Evolutionary conservation across 2,329 filamentous ascomycete species (phyloP), one percentile per base, ranked within the genome.

Genomic region (Dactylellina parvicollis): DNA sequence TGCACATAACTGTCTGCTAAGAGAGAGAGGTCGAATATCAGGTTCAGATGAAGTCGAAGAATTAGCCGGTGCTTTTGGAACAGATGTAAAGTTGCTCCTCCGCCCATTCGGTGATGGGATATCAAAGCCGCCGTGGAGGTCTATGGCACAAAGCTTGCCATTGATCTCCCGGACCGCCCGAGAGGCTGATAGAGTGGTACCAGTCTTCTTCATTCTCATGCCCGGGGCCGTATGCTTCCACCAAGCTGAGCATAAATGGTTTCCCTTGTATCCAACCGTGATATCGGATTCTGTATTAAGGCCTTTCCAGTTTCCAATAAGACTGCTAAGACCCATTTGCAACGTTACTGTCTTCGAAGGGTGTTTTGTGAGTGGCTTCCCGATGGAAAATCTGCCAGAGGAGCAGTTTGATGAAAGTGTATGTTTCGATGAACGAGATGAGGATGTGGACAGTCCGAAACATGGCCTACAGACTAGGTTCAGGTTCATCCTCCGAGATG

Each of bases 331-430:
- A 59, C 44, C 20, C 62, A 59, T 67, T 59, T 22, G 14, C 50
- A 14, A 20, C 34, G 22, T 67, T n/a, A 16, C 16, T 42, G 16
- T 59, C 42, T 26, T 65, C 57, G 34, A 52, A 65, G 4, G 57
- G 57, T 3, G 44, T 57, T n/a, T 72, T 72, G n/a, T 46, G 57
- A 4, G 67, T 72, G 28, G 42, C 67, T 18, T 66, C 42, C 9
- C 55, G 50, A 28, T 73, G 54, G 32, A 73, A 65, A 20, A 47
- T 32, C 14, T 65, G 54, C 54, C 69, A 65, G 38, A 73, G 12
- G n/a, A 73, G 46, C 0, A 73, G 46, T 34, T 73, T 73, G 60
- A 73, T 30, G 26, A 73, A 73, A n/a, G 69, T 73, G 54, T 59
- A 61, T 26, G 69, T 73, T 61, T 73, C 69, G 56, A 66, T 73